These are phyloP conservation scores for Syncephalis plumigaleata DNA, from an alignment of 371 early-diverging fungal species.

Conservation along the genomic window DNA sequence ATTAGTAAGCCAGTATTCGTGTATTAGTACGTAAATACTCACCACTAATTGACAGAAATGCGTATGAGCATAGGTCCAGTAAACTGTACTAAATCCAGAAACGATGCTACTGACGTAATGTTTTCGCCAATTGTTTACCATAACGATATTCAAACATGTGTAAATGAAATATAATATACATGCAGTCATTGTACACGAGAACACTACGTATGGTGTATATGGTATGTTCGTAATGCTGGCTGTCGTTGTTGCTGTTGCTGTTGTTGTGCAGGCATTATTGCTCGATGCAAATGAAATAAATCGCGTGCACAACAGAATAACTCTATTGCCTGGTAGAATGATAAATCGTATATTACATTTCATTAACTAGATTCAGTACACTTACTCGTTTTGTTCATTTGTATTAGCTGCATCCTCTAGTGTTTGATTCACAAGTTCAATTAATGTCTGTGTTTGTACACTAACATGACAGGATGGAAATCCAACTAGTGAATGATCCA, in stretches of 20 bases:
- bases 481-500: constrained; percentile 2
- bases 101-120: constrained; percentile 12
- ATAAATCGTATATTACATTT: background rate
- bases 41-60: constrained; percentile 11
- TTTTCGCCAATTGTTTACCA: constrained; percentile 11
- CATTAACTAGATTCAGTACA: constrained; percentile 1
- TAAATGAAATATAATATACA: constrained; percentile 25
- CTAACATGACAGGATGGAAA: constrained; percentile 25
- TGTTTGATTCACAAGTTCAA: constrained; percentile 26
- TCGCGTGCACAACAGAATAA: constrained; percentile 20
- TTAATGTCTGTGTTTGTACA: constrained; percentile 26
- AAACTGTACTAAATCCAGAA: constrained; percentile 25
- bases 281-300: constrained; percentile 23
- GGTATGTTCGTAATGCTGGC: too few relatives aligned
- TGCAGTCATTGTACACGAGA: constrained; percentile 30
- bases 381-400: background rate
- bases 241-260: too few relatives aligned
- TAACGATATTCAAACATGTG: constrained; percentile 18
- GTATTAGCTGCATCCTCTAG: constrained; percentile 8
- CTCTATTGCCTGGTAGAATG: constrained; percentile 7
- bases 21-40: background rate
- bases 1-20: background rate
- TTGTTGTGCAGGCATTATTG: constrained; percentile 16
- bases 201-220: constrained; percentile 13
- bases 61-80: constrained; percentile 19